Evolutionary conservation across 768 basidiomycete species (phyloP).

Genomic region (Melanogaster broomeanus): DNA sequence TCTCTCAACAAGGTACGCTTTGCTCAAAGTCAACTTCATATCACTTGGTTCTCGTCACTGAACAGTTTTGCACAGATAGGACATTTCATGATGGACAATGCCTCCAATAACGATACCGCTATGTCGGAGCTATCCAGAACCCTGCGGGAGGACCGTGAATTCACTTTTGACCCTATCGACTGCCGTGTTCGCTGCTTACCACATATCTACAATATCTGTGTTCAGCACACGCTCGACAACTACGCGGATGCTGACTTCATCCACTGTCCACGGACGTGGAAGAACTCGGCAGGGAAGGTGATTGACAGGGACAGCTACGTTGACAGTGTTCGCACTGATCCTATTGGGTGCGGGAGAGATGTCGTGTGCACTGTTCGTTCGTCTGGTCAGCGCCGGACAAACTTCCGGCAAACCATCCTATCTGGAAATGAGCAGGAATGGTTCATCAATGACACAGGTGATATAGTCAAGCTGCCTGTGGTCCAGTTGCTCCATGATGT

Average conservation of each 20-base stretch:
- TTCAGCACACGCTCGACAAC: constrained; percentile 8
- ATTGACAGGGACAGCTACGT: neutral
- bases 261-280: neutral
- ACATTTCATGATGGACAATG: constrained; percentile 16
- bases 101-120: constrained; percentile 13
- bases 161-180: constrained; percentile 13
- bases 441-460: neutral
- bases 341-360: neutral
- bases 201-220: constrained; percentile 20
- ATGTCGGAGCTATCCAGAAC: constrained; percentile 1
- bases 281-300: neutral
- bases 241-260: neutral
- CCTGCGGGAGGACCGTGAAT: neutral
- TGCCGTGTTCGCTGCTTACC: constrained; percentile 19
- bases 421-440: constrained; percentile 3
- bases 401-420: neutral
- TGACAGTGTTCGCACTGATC: neutral
- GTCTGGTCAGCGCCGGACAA: neutral
- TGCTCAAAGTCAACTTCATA: too few relatives aligned
- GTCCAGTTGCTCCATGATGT: constrained; percentile 30
- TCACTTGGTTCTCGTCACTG: constrained; percentile 1
- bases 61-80: constrained; percentile 11
- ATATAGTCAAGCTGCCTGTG: neutral
- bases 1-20: constrained; percentile 3
- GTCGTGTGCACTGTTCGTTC: neutral